Evolutionary conservation across 805 yeast species (phyloP), one percentile per base, ranked within the genome.

Genomic region (Nakazawaea ambrosiae): DNA sequence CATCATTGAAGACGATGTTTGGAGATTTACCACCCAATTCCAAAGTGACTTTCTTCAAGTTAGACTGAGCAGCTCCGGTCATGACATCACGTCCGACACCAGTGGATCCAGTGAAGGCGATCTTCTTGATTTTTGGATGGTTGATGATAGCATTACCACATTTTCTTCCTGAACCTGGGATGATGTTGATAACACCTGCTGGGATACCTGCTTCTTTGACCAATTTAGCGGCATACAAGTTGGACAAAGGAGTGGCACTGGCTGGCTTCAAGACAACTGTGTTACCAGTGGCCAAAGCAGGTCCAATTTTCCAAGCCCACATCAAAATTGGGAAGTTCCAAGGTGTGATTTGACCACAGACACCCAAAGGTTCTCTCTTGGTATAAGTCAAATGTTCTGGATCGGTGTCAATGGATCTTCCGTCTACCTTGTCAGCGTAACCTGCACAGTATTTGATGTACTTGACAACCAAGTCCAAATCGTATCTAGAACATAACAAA

Each of bases 21-120:
- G 89, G 84, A 42, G 88, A 80, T 60, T 82, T 82, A 61, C 92
- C 92, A 61, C 92, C 92, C 51, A 81, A 70, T 63, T 82, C 92
- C 61, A 82, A 67, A 34, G 90, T 81, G 37, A 81, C 81, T 65
- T 81, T 81, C 72, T 82, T 82, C 66, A 81, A 68, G 62, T 73
- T 72, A n/a, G 84, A 66, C 45, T 74, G 70, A 43, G 86, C 81
- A 51, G 86, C 82, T 49, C 70, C 71, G 45, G 66, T 66, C 78
- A 82, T 81, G 46, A 82, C 79, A 51, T 63, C 66, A 58, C 75
- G 78, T 63, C 92, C 92, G 44, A 80, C 70, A 36, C 73, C 78
- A 32, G 92, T 82, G 20, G 89, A 81, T 55, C 92, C 92, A 38
- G 92, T 82, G 63, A 82, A 82, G 10, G 89, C 86, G 52, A 81